Percentiles rank a stretch among this genome's conserved stretches.
Conservation (phyloP, 2,329 filamentous ascomycete species). For the Ambrosiella cleistominuta region DNA sequence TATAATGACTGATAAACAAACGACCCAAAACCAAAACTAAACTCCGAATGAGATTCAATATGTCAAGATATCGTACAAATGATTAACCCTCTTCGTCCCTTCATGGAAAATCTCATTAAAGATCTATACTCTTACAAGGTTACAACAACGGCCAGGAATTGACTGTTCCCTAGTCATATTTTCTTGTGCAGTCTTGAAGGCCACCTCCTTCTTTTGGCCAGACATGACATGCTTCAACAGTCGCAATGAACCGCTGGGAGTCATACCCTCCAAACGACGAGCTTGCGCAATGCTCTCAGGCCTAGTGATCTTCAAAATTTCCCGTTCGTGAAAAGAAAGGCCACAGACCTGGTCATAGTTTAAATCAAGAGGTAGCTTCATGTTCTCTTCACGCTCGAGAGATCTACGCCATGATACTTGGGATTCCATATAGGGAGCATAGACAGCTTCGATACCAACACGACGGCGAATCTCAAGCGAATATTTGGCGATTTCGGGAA, state of each 20-base stretch:
- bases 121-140: not conserved
- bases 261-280: constrained; percentile 65
- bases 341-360: constrained; percentile 61
- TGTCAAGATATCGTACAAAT: not conserved
- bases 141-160: not conserved
- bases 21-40: not conserved
- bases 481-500: constrained; percentile 41
- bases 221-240: constrained; percentile 42
- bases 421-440: constrained; percentile 68
- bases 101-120: too few relatives aligned
- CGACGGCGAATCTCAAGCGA: constrained; percentile 43
- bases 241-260: constrained; percentile 40
- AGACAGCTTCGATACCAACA: constrained; percentile 65
- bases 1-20: not conserved
- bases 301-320: constrained; percentile 47
- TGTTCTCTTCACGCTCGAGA: constrained; percentile 58
- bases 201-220: constrained; percentile 7
- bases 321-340: constrained; percentile 62
- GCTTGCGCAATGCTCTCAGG: constrained; percentile 85
- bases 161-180: not conserved
- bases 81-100: not conserved
- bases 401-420: constrained; percentile 49
- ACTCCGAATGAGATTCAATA: not conserved
- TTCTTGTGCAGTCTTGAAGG: constrained; percentile 7
- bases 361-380: constrained; percentile 54